Base-by-base conservation (phyloP, 257 asterid genomes). In the Nicotiana undulata region DNA sequence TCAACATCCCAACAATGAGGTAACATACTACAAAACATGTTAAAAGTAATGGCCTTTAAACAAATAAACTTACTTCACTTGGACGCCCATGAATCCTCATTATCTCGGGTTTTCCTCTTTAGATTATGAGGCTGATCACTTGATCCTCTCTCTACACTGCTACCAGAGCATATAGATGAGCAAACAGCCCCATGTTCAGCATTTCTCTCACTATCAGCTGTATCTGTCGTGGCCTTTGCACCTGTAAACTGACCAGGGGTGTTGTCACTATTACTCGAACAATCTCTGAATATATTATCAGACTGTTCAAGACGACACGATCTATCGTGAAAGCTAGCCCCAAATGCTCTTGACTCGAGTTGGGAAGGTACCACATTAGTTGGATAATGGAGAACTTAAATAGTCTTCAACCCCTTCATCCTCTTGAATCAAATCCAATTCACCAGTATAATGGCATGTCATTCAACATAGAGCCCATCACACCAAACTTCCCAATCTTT, bases 121-220 rank as follows among this genome's bases (percentile, higher is more conserved):
- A 88, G 85, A 77, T 85, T 84, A 49, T 83, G 90, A 0, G 88
- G 91, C 77, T 83, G 94, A 55, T 90, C 94, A 63, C 85, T 89
- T 28, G 99, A 92, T 85, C 90, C 86, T 85, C 93, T 86, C 76
- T 91, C 97, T 18, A 80, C 94, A 79, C 97, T 89, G 63, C 91
- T 89, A 18, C 92, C 98, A 16, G 98, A 96, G 82, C 99, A 93
- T 7, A 92, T 97, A 72, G 99, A 96, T 79, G 99, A 95, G 53
- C 92, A 90, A 86, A 92, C 94, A 86, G 89, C 90, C 84, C 84
- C 81, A 61, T 91, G 91, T 85, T 94, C 97, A 58, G 83, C 85
- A 46, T 51, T 81, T 86, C 72, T 89, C 84, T 92, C 97, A 44
- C 85, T 85, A 70, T 85, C 86, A 9, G 81, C 83, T 20, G 80